phyloP scores from a whole-genome alignment of 306 rosid species.

The Prunus dulcis region DNA sequence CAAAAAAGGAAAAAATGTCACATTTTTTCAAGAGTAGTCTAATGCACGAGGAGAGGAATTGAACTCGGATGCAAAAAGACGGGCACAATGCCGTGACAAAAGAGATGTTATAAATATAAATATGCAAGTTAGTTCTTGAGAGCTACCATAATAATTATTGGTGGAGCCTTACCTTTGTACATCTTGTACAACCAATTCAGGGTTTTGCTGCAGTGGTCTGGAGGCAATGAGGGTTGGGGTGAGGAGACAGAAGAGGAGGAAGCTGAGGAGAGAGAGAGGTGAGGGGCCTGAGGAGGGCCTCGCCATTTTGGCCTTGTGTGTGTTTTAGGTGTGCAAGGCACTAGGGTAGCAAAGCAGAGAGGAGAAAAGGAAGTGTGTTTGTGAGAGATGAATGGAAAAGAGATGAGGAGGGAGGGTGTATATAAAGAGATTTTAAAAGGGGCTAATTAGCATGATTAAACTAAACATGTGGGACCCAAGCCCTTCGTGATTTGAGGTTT shows the following conservation, averaged over 20 bases:
- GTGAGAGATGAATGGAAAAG: slow-evolving; percentile 21
- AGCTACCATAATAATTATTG: not conserved
- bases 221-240: slow-evolving; percentile 50
- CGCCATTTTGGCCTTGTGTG: slow-evolving; percentile 34
- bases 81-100: too few relatives aligned
- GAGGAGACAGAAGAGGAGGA: slow-evolving; percentile 44
- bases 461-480: slow-evolving; percentile 64
- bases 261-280: slow-evolving; percentile 27
- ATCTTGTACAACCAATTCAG: slow-evolving; percentile 53
- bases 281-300: slow-evolving; percentile 18
- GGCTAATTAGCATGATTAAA: slow-evolving; percentile 67
- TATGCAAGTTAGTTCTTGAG: not conserved
- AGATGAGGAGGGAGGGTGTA: slow-evolving; percentile 37
- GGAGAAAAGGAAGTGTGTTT: not conserved
- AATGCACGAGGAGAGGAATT: too few relatives aligned
- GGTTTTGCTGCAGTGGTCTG: slow-evolving; percentile 42
- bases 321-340: not conserved
- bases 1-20: not conserved
- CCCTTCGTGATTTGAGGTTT: slow-evolving; percentile 61
- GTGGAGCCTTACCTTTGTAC: slow-evolving; percentile 65
- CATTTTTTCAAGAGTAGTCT: not conserved
- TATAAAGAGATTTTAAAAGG: slow-evolving; percentile 48
- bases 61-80: too few relatives aligned
- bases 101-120: too few relatives aligned
- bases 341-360: not conserved